Percentiles rank a stretch among this genome's conserved stretches.
These are phyloP conservation scores for Pichia pseudocactophila DNA, from an alignment of 805 yeast genomes.

Conservation along the genomic window DNA sequence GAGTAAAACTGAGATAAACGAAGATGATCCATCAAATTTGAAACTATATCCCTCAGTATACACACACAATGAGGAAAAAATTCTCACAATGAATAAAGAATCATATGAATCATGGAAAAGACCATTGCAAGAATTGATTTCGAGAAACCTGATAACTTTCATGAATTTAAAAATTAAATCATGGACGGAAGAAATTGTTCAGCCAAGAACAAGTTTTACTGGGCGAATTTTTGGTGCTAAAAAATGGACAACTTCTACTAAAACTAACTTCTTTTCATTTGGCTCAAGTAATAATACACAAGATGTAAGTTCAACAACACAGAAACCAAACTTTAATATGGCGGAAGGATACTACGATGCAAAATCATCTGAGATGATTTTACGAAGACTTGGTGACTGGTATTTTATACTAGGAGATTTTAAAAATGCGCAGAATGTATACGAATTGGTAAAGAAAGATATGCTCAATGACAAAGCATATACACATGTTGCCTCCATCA, in stretches of 20 bases:
- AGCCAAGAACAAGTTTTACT: constrained; percentile 68
- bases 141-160: constrained; percentile 57
- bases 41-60: constrained; percentile 26
- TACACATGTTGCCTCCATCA: constrained; percentile 72
- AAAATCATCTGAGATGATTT: constrained; percentile 57
- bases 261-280: constrained; percentile 26
- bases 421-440: constrained; percentile 71
- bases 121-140: constrained; percentile 39
- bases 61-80: background rate
- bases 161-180: constrained; percentile 73
- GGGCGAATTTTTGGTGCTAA: constrained; percentile 57
- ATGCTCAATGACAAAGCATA: constrained; percentile 71
- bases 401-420: constrained; percentile 85
- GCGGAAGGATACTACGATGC: constrained; percentile 52
- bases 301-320: constrained; percentile 8
- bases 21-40: constrained; percentile 1
- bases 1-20: background rate
- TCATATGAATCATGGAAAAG: constrained; percentile 25
- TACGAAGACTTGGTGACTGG: constrained; percentile 87
- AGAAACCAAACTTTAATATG: constrained; percentile 33
- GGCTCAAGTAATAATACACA: constrained; percentile 9
- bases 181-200: constrained; percentile 80
- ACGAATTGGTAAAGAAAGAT: constrained; percentile 75
- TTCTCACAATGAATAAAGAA: constrained; percentile 2
- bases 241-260: constrained; percentile 37